Evolutionary conservation across 768 basidiomycete genomes (phyloP), one percentile per base, ranked within the genome.

Genomic region (Kondoa subrosea): DNA sequence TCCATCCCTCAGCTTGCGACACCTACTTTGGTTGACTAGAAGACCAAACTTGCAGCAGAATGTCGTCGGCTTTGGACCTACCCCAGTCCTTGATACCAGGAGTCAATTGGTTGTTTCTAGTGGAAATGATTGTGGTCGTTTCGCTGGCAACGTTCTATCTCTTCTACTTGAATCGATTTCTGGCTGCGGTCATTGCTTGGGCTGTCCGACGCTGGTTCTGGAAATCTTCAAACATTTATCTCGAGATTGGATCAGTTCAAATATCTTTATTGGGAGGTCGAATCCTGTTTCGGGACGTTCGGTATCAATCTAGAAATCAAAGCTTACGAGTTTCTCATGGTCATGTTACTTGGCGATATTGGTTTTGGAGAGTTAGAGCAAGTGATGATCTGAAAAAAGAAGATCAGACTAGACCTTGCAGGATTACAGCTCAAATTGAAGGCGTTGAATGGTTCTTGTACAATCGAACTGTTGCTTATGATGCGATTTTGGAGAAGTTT

Each of bases 391-490:
- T 88, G 29, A 79, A 77, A 27, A 66, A 67, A 62, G 65, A 70
- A 57, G 67, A 69, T 62, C 25, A 75, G 58, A 73, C 76, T 0
- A 80, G 83, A 67, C 83, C 86, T 16, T 93, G 90, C 73, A 85
- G 93, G 50, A 83, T 96, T 32, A 85, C 88, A 66, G 75, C 91
- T 31, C 85, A 85, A 4, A 73, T 88, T 1, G 84, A 92, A 72
- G 93, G 93, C 21, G 80, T 91, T 57, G 91, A 97, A 76, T 91
- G 89, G 86, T 89, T 89, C 76, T 73, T 97, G 56, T 95, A 89
- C 77, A 97, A 96, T 77, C 81, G 85, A 61, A 92, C 89, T 1
- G 83, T 88, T 2, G 85, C 90, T 2, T 96, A 87, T 77, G 91
- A 97, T 74, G 82, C 84, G 65, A 91, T 97, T 65, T 78, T 93